Percentiles rank a stretch among this genome's conserved stretches.
phyloP scores from a whole-genome alignment of 2,329 filamentous ascomycete species.

The Neopestalotiopsis sp. region DNA sequence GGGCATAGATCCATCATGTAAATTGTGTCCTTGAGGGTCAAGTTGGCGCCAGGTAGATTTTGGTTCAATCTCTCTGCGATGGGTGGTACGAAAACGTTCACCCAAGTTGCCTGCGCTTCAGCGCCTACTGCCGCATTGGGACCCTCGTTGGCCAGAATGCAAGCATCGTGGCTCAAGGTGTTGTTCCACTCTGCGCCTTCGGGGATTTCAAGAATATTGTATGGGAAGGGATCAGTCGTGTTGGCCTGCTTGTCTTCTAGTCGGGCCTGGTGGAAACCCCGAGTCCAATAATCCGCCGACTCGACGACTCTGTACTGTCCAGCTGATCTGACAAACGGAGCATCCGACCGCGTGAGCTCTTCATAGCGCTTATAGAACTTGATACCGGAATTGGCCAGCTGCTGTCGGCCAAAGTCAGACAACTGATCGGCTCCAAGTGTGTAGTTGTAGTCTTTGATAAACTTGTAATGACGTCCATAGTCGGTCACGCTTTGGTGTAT shows the following conservation, averaged over 20 bases:
- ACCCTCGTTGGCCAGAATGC: conserved; percentile 71
- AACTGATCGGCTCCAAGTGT: conserved; percentile 72
- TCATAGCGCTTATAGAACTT: conserved; percentile 79
- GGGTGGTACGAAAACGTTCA: conserved; percentile 65
- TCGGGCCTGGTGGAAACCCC: conserved; percentile 72
- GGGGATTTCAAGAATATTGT: conserved; percentile 69
- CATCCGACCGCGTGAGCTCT: conserved; percentile 58
- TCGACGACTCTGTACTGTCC: conserved; percentile 74
- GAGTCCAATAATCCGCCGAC: conserved; percentile 77
- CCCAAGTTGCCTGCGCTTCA: conserved; percentile 63
- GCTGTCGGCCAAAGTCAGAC: conserved; percentile 69
- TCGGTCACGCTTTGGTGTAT: conserved; percentile 64
- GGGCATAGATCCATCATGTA: conserved; percentile 89
- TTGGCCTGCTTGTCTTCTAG: conserved; percentile 45
- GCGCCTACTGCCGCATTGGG: conserved; percentile 52
- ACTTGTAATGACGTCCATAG: conserved; percentile 70
- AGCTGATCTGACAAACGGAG: conserved; percentile 76
- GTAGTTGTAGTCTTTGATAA: conserved; percentile 76
- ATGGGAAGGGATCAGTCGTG: conserved; percentile 50
- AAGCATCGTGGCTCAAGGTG: conserved; percentile 77
- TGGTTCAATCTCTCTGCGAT: conserved; percentile 74
- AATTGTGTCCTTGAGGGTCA: conserved; percentile 68
- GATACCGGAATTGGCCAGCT: conserved; percentile 77
- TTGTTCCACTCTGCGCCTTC: conserved; percentile 76
- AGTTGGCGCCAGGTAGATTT: conserved; percentile 70